A percentile compares a stretch with the other conserved stretches of the same genome.
Evolutionary conservation across 2,329 filamentous ascomycete genomes (phyloP).

Genomic region (Metarhizium rileyi): DNA sequence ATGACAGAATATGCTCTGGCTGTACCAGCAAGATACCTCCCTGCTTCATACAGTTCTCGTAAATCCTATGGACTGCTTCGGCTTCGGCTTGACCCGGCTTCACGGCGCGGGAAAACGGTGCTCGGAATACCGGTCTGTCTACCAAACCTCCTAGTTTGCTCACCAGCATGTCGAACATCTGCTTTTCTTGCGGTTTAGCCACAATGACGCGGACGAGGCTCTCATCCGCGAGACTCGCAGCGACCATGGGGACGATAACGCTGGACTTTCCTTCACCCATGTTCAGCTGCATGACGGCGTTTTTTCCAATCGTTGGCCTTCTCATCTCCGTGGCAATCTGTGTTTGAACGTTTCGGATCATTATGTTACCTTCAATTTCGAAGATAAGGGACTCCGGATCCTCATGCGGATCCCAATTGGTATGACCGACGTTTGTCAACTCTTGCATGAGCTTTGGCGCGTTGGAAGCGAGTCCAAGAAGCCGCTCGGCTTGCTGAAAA

Average conservation of each 20-base stretch:
- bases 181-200: slow-evolving; percentile 48
- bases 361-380: slow-evolving; percentile 52
- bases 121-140: slow-evolving; percentile 40
- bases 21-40: slow-evolving; percentile 51
- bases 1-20: slow-evolving; percentile 54
- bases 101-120: slow-evolving; percentile 49
- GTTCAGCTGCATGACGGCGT: slow-evolving; percentile 54
- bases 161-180: slow-evolving; percentile 29
- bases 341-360: slow-evolving; percentile 51
- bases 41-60: slow-evolving; percentile 33
- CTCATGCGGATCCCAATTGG: slow-evolving; percentile 41
- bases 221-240: slow-evolving; percentile 40
- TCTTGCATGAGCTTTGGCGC: slow-evolving; percentile 29
- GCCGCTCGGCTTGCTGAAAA: slow-evolving; percentile 32
- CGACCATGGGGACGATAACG: slow-evolving; percentile 57
- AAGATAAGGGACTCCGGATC: slow-evolving; percentile 53
- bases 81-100: slow-evolving; percentile 22
- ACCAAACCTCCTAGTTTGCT: slow-evolving; percentile 42
- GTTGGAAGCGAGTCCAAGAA: slow-evolving; percentile 20
- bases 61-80: slow-evolving; percentile 25
- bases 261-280: slow-evolving; percentile 67
- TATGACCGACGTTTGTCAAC: slow-evolving; percentile 40
- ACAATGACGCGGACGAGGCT: slow-evolving; percentile 49
- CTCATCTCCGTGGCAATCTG: slow-evolving; percentile 50
- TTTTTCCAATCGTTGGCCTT: slow-evolving; percentile 24